phyloP scores from a whole-genome alignment of 805 yeast species.

The Citeromyces matritensis region DNA sequence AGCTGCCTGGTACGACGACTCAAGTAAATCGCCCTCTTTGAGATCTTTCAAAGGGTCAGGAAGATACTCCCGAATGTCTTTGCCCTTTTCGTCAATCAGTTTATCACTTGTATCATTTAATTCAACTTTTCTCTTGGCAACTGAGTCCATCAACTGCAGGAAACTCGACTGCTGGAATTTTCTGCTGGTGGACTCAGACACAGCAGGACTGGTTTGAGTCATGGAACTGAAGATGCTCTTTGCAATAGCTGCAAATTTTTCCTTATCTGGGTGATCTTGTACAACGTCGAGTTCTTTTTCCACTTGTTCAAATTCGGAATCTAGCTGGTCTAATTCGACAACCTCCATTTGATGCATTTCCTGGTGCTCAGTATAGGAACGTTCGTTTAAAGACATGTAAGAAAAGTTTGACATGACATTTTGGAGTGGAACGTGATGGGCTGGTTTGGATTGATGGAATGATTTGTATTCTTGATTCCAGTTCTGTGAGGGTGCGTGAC shows the following conservation, averaged over 20 bases:
- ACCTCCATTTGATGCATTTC: constrained; percentile 2
- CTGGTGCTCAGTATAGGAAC: constrained; percentile 4
- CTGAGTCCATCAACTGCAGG: constrained; percentile 22
- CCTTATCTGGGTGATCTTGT: constrained; percentile 2
- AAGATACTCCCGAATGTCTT: constrained; percentile 16
- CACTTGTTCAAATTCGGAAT: constrained; percentile 12
- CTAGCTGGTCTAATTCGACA: constrained; percentile 6
- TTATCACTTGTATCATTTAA: constrained; percentile 17
- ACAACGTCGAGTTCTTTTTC: constrained; percentile 9
- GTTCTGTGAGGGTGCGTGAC: too few relatives aligned
- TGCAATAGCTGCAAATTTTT: constrained; percentile 22
- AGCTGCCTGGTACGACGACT: too few relatives aligned
- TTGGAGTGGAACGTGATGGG: too few relatives aligned
- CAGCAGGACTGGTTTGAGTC: constrained; percentile 12
- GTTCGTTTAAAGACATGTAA: constrained; percentile 3
- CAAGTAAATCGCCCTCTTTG: constrained; percentile 7
- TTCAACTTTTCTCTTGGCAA: constrained; percentile 22
- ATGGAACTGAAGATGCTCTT: constrained; percentile 20
- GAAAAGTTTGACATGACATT: constrained; percentile 6
- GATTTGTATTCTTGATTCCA: background rate
- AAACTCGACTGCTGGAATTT: constrained; percentile 25
- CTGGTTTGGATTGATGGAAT: background rate
- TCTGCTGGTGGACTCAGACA: constrained; percentile 13
- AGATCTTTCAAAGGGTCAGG: constrained; percentile 13
- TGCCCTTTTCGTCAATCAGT: constrained; percentile 18